These are phyloP conservation scores for Phytophthora hibernalis DNA, from an alignment of 352 stramenopile species.

Conservation along the genomic window DNA sequence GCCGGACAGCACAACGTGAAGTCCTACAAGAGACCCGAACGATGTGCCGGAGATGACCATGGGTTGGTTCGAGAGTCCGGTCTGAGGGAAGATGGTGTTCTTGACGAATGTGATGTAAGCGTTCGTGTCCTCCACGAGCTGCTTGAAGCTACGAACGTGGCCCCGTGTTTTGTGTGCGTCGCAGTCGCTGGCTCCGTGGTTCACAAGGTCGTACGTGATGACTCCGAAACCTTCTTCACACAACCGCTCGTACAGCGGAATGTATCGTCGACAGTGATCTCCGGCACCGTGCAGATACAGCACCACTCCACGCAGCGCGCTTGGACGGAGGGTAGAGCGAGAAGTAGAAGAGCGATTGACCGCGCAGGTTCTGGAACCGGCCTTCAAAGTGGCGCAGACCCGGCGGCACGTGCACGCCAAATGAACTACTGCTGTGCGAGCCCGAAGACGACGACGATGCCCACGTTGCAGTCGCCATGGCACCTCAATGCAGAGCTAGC, in stretches of 20 bases:
- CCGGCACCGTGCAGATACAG: constrained; percentile 52
- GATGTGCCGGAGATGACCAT: constrained; percentile 66
- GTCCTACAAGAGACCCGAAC: constrained; percentile 57
- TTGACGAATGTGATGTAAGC: constrained; percentile 46
- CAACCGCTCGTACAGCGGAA: constrained; percentile 49
- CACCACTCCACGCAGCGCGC: constrained; percentile 43
- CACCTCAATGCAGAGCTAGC: background rate
- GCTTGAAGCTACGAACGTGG: constrained; percentile 42
- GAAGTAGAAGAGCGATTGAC: constrained; percentile 47
- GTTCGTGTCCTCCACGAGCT: constrained; percentile 60
- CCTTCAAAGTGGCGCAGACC: constrained; percentile 42
- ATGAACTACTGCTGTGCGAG: constrained; percentile 22
- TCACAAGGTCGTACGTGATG: constrained; percentile 52
- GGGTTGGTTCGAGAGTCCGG: constrained; percentile 22
- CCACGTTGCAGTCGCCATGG: constrained; percentile 20
- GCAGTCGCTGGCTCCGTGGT: constrained; percentile 51
- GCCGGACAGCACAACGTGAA: constrained; percentile 55
- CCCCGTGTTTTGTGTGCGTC: constrained; percentile 38
- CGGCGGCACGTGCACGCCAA: constrained; percentile 31
- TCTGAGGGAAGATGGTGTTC: constrained; percentile 32
- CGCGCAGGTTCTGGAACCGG: constrained; percentile 41
- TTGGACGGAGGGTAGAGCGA: constrained; percentile 36
- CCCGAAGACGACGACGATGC: constrained; percentile 18
- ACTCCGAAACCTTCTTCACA: constrained; percentile 47
- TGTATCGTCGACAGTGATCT: constrained; percentile 53